These are phyloP conservation scores for Penicillium griseofulvum DNA, from an alignment of 2,329 filamentous ascomycete species.

Conservation along the genomic window DNA sequence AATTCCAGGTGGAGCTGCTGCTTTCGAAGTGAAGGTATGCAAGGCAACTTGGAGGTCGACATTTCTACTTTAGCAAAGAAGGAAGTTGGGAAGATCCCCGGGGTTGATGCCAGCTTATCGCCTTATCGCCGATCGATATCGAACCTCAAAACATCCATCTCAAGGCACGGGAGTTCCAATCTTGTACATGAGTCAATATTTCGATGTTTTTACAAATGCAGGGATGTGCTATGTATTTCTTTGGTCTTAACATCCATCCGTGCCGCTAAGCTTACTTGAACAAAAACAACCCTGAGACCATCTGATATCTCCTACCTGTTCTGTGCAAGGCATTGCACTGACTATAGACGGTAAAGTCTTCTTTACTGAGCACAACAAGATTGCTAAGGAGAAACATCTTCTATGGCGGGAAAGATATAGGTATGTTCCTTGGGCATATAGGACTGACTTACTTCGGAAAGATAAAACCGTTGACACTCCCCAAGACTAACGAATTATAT, in stretches of 20 bases:
- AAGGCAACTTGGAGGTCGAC: conserved; percentile 39
- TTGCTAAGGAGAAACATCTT: not conserved
- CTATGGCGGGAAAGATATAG: not conserved
- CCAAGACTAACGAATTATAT: conserved; percentile 1
- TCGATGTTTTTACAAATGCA: not conserved
- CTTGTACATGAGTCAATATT: not conserved
- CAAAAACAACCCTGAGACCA: not conserved
- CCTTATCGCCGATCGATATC: conserved; percentile 7
- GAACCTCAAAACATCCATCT: not conserved
- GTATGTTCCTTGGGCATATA: not conserved
- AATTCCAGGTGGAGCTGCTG: conserved; percentile 81
- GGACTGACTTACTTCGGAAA: conserved; percentile 2
- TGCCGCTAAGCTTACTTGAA: not conserved
- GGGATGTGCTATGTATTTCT: not conserved
- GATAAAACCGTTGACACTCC: conserved; percentile 1
- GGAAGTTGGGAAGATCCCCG: not conserved
- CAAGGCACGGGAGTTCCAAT: not conserved
- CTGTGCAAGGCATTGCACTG: not conserved
- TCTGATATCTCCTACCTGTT: too few species aligned
- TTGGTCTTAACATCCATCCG: not conserved
- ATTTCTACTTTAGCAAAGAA: conserved; percentile 19
- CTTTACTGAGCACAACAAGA: not conserved
- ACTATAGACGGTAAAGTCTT: not conserved
- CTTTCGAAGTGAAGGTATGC: conserved; percentile 58
- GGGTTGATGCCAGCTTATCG: conserved; percentile 13